Percentiles rank a stretch among this genome's conserved stretches.
phyloP scores from a whole-genome alignment of 345 rosid species.

The Eucalyptus victrix region DNA sequence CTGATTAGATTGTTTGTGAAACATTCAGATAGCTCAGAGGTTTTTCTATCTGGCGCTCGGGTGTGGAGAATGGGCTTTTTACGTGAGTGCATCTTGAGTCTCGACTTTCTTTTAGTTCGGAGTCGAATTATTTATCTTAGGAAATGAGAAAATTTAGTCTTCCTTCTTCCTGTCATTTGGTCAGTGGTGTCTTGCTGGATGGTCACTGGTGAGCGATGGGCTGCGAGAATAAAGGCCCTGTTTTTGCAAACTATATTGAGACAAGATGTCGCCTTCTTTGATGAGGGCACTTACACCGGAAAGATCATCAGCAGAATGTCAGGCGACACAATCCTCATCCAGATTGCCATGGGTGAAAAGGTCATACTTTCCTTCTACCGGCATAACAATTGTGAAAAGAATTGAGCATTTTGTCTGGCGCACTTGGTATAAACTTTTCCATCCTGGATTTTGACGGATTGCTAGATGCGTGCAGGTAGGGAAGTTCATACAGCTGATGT shows the following conservation, averaged over 20 bases:
- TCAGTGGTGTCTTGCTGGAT: conserved; percentile 85
- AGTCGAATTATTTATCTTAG: neutral
- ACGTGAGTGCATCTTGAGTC: conserved; percentile 32
- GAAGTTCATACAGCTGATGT: conserved; percentile 15
- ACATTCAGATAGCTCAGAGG: conserved; percentile 43
- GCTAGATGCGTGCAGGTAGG: conserved; percentile 46
- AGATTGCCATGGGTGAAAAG: conserved; percentile 8
- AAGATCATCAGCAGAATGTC: conserved; percentile 91
- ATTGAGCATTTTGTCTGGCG: neutral
- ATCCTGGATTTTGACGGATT: neutral
- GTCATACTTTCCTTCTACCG: neutral
- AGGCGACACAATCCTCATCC: conserved; percentile 80
- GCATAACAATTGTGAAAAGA: neutral
- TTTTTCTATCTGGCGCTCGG: conserved; percentile 71
- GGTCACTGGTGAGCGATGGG: conserved; percentile 78
- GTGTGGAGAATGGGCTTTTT: conserved; percentile 36
- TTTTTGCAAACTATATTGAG: conserved; percentile 62
- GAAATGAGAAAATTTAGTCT: neutral
- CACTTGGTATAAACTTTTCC: neutral
- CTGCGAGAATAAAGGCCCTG: conserved; percentile 50
- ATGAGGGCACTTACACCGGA: conserved; percentile 65
- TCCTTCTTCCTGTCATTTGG: neutral
- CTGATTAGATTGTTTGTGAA: neutral
- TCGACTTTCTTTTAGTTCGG: too few species aligned
- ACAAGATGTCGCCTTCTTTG: conserved; percentile 76